Evolutionary conservation across 1,139 yeast genomes (phyloP).

Genomic region (Pneumocystis jirovecii): DNA sequence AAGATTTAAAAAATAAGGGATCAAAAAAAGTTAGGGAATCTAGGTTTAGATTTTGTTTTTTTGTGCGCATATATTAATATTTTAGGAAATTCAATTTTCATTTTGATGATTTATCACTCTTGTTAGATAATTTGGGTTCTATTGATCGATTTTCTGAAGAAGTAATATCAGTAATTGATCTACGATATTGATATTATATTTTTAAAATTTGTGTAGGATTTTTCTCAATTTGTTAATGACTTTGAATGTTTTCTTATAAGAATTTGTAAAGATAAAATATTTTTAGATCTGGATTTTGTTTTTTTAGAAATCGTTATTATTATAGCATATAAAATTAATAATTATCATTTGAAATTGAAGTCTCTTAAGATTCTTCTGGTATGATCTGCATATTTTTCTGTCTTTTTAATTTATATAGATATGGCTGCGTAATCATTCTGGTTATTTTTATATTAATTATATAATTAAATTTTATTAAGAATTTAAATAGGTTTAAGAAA

Average conservation of each 20-base stretch:
- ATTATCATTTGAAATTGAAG: neutral
- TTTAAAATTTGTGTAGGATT: neutral
- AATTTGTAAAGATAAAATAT: neutral
- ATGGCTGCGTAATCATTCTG: neutral
- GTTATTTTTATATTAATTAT: neutral
- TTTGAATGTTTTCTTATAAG: neutral
- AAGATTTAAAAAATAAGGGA: neutral
- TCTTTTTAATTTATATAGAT: neutral
- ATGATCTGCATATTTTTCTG: neutral
- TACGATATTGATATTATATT: neutral
- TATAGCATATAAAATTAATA: neutral
- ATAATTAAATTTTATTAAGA: neutral
- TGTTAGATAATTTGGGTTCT: neutral
- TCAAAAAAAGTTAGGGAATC: neutral
- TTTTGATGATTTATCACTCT: neutral
- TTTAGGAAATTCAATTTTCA: neutral
- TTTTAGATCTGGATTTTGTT: neutral
- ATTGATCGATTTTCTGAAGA: neutral
- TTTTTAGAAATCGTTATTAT: neutral
- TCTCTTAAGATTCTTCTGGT: neutral
- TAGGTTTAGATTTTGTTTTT: neutral
- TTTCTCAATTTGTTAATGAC: neutral
- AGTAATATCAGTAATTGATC: neutral
- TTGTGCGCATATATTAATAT: neutral
- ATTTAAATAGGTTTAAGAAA: neutral